phyloP scores from a whole-genome alignment of 2,329 filamentous ascomycete genomes.

The Aspergillus aculeatus region DNA sequence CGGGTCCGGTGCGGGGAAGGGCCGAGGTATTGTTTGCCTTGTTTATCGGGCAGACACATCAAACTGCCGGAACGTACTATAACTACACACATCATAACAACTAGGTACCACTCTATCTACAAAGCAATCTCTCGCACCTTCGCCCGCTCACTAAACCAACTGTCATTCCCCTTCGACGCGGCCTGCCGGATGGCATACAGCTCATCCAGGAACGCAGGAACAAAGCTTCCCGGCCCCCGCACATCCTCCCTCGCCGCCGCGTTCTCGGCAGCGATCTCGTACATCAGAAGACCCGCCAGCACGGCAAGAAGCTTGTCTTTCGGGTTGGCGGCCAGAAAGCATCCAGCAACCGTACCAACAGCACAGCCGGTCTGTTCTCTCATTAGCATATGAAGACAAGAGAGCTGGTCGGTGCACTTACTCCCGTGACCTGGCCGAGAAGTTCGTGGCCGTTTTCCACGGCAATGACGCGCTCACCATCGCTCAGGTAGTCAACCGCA shows the following conservation, averaged over 20 bases:
- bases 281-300: conserved; percentile 71
- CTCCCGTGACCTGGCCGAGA: conserved; percentile 47
- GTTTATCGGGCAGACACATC: not conserved
- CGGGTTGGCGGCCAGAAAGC: conserved; percentile 65
- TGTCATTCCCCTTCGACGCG: conserved; percentile 31
- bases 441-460: conserved; percentile 73
- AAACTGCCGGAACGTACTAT: too few relatives aligned
- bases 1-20: conserved; percentile 3
- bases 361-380: conserved; percentile 68
- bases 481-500: conserved; percentile 70
- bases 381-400: not conserved
- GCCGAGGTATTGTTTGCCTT: not conserved
- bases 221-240: conserved; percentile 79
- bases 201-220: conserved; percentile 79
- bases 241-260: conserved; percentile 61
- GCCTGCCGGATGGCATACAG: conserved; percentile 48
- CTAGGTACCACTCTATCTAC: conserved; percentile 10
- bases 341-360: conserved; percentile 76
- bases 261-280: conserved; percentile 73
- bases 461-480: conserved; percentile 66
- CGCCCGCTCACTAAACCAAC: conserved; percentile 38
- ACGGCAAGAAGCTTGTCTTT: conserved; percentile 69
- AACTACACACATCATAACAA: not conserved
- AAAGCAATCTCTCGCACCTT: conserved; percentile 36
- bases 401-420: conserved; percentile 21